phyloP scores from a whole-genome alignment of 78 protist genomes.

The Dictyostelium brefeldianum region DNA sequence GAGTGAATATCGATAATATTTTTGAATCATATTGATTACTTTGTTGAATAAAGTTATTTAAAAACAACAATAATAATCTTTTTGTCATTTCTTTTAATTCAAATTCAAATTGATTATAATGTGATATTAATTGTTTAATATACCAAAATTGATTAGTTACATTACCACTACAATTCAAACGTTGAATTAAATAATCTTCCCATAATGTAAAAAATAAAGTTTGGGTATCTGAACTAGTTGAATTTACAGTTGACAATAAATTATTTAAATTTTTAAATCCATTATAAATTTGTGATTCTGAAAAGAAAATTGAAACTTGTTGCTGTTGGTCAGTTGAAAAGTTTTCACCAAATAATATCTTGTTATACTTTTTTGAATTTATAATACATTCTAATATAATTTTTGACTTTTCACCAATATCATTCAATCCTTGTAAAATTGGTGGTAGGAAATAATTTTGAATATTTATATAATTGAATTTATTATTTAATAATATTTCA shows the following conservation, averaged over 20 bases:
- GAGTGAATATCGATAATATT: conserved; percentile 11
- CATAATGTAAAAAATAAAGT: conserved; percentile 12
- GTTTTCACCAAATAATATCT: conserved; percentile 10
- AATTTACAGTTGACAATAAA: background rate
- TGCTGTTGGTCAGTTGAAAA: background rate
- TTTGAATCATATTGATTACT: conserved; percentile 21
- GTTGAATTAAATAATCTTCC: background rate
- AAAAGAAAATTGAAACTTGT: background rate
- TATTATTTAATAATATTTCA: conserved; percentile 12
- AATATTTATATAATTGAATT: background rate
- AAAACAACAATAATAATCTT: background rate
- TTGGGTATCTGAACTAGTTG: conserved; percentile 5
- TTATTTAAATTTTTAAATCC: conserved; percentile 13
- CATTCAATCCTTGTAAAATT: conserved; percentile 26
- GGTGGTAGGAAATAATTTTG: conserved; percentile 12
- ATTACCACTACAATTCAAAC: background rate
- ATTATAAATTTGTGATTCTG: conserved; percentile 12
- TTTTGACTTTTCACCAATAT: background rate
- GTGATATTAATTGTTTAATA: background rate
- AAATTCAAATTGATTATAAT: conserved; percentile 14
- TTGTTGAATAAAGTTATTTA: background rate
- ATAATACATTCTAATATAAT: conserved; percentile 4
- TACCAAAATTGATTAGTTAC: conserved; percentile 2
- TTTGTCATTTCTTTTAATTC: conserved; percentile 27
- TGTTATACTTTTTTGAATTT: conserved; percentile 6